Base-by-base conservation (phyloP, 1,284 basidiomycete genomes). In the Leccinum subrobustum region DNA sequence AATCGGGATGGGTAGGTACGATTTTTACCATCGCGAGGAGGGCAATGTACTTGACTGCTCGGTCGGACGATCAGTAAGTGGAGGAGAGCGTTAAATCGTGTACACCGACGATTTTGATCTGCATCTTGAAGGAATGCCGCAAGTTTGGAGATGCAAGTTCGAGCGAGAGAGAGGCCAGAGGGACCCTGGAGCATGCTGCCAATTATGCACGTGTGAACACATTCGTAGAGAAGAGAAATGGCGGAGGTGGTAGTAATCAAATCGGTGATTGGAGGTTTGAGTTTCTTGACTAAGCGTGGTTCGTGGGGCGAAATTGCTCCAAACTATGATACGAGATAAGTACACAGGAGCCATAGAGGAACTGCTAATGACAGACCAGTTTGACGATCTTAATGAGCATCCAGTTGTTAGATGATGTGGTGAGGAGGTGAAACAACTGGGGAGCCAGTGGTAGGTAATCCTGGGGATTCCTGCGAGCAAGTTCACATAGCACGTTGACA, bases 381-480 rank as follows among this genome's bases (percentile, higher is more conserved):
- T 99, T 99, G 74, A 99, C 90, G 54, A 98, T 91, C 79, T 99
- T 99, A 78, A 99, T 99, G 60, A 99, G 81, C 92, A 98, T 96
- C 97, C 97, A 99, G 72, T 99, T 99, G 76, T 99, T 99, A 29
- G 90, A 92, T 31, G 93, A 95, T 1, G 89, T 94, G 0, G 95
- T 98, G 62, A 99, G 80, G n/a, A 98, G 83, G 66, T 92, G 91
- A 74, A 99, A 99, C 54, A 99, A 78, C 69, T 95, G 93, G 1
- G 97, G 97, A 3, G 96, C 96, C 33, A 98, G 76, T 3, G 86
- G 80, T 4, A 97, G 79, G 70, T 94, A 95, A 60, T 92, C 89
- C 65, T 79, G 79, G 6, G 95, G 93, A 61, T 89, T 87, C 58
- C 84, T 79, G 58, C 92, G 83, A 3, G 93, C 92, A 29, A 99